Evolutionary conservation across 768 basidiomycete species (phyloP), one percentile per base, ranked within the genome.

Genomic region (Coprinellus micaceus): DNA sequence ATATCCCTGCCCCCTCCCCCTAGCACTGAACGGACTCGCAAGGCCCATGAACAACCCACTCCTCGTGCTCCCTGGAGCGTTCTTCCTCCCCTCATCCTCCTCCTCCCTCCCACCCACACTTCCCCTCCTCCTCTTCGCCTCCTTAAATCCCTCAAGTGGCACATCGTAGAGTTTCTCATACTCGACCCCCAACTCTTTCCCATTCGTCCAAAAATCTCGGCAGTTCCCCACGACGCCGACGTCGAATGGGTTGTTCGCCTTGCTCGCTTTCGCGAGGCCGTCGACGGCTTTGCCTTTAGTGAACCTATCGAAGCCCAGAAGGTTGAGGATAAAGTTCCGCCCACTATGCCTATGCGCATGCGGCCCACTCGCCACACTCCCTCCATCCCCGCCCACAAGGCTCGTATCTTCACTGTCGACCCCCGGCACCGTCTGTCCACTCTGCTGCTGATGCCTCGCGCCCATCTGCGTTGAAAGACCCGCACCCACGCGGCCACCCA

Each of bases 251-350:
- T 98, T 98, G 52, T 82, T 79, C 36, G 89, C 87, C 54, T 82
- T 85, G 5, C 83, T 77, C 1, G 91, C 87, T 24, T 85, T 77
- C 47, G 86, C 82, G 54, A 98, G 85, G 22, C 95, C 94, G 62
- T 91, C 85, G 7, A 89, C 88, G 0, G 94, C 94, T 60, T 86
- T 87, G 22, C 94, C 94, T 53, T 88, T 87, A 37, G 95, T 97
- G 73, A 98, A 98, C 50, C 94, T 76, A 72, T 99, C 97, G 47
- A 99, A 80, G 0, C 97, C 97, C 29, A 97, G 83, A 3, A 98
- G 77, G 69, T 90, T 88, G 80, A 98, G 85, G 43, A 98, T 68
- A 81, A 95, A 94, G n/a, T n/a, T n/a, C n/a, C n/a, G n/a, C 4
- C 80, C 79, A 64, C 82, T 73, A 66, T 49, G 46, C 40, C 36